phyloP scores from a whole-genome alignment of 2,329 filamentous ascomycete species.

The Thermoascus crustaceus region DNA sequence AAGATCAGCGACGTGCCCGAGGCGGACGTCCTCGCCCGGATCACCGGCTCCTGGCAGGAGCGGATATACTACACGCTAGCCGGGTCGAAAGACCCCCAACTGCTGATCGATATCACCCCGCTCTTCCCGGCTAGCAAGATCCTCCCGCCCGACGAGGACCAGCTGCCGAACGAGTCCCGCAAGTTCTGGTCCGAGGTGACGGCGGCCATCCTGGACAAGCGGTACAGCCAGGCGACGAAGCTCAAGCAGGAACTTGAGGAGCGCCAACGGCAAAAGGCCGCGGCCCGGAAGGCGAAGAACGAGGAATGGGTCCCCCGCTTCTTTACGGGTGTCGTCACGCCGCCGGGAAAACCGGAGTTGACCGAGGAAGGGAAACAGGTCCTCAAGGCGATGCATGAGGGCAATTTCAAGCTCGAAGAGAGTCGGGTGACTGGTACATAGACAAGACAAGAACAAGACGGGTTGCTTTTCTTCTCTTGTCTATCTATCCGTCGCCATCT shows the following conservation, averaged over 20 bases:
- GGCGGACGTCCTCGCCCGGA: constrained; percentile 69
- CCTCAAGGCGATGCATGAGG: constrained; percentile 48
- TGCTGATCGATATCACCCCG: constrained; percentile 82
- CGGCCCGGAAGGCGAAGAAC: constrained; percentile 63
- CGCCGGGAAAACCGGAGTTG: constrained; percentile 54
- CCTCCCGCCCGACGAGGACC: constrained; percentile 66
- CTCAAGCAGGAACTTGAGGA: constrained; percentile 91
- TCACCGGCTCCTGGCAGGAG: constrained; percentile 80
- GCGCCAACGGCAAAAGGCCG: constrained; percentile 73
- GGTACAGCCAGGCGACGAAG: constrained; percentile 74
- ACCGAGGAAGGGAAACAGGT: constrained; percentile 53
- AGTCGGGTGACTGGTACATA: constrained; percentile 27
- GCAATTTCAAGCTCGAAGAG: constrained; percentile 42
- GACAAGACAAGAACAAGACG: too few relatives aligned
- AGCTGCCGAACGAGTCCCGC: constrained; percentile 83
- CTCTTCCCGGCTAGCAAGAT: constrained; percentile 71
- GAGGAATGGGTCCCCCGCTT: constrained; percentile 78
- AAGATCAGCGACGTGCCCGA: constrained; percentile 81
- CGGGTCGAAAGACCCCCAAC: constrained; percentile 46
- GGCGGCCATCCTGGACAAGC: constrained; percentile 71
- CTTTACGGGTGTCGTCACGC: constrained; percentile 59
- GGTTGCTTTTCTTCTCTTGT: too few relatives aligned
- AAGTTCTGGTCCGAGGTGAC: constrained; percentile 85
- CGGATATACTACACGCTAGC: constrained; percentile 54
- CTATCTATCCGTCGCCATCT: too few relatives aligned